Base-by-base conservation (phyloP, 208 protist genomes). In the Naegleria lovaniensis region DNA sequence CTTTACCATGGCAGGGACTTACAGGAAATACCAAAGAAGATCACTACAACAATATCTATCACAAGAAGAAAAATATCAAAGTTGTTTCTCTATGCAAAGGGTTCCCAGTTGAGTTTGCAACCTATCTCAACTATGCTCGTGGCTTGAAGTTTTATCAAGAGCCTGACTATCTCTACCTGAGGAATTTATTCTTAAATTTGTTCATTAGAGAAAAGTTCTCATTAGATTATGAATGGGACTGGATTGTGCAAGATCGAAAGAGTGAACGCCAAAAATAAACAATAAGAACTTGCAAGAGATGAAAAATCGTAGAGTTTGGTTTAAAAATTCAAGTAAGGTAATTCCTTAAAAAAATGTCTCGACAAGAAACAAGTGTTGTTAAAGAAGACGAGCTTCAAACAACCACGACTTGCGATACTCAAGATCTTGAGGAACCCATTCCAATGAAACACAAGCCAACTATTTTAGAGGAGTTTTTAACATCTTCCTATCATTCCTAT, bases 1-100 rank as follows among this genome's bases (percentile, higher is more conserved):
- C 94, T 51, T 94, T 99, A 79, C 99, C 99, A 55, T 99, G 99
- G 99, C 98, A 99, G 94, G 98, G 98, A 0, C 92, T 99, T 7
- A 97, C 97, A 91, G 96, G 97, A 0, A 93, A 95, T 67, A 99
- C 97, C 13, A 99, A 99, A 93, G 96, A 99, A 93, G 97, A 99
- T 90, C 99, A 99, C 92, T 99, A 99, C 93, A 97, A 99, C 83
- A 97, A 96, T 89, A 99, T 99, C 91, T 95, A 94, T 43, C 97
- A 99, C 92, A 97, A 96, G 88, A 99, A 99, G 95, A 96, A 98
- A 93, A 94, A 93, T 38, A 99, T 97, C 11, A 95, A 97, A 25
- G 93, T 99, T 58, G 98, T 99, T 91, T 91, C 92, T 36, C 95
- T 99, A 22, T 99, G 98, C 96, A 95, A 97, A 86, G 94, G 51